Percentiles rank a stretch among this genome's conserved stretches.
These are phyloP conservation scores for Candida dajiaensis DNA, from an alignment of 805 yeast genomes.

Conservation along the genomic window DNA sequence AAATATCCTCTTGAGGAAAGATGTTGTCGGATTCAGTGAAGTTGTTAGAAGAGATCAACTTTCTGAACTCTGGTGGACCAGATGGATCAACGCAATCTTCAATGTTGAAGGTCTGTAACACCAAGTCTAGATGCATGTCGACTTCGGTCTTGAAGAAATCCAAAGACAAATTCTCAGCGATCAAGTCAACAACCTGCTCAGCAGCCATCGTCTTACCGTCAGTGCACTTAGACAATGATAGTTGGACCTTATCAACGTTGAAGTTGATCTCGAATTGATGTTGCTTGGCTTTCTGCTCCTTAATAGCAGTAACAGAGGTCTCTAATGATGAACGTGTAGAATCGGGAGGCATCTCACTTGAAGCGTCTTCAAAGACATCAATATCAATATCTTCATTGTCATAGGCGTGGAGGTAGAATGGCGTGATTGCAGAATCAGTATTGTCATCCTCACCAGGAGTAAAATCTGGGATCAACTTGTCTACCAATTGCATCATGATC, in stretches of 20 bases:
- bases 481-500: constrained; percentile 72
- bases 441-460: constrained; percentile 22
- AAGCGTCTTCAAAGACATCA: constrained; percentile 1
- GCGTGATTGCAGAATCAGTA: constrained; percentile 27
- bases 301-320: neutral
- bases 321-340: constrained; percentile 2
- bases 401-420: constrained; percentile 10
- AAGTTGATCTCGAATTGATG: constrained; percentile 68
- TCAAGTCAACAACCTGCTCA: constrained; percentile 63
- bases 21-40: constrained; percentile 33
- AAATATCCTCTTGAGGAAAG: constrained; percentile 40
- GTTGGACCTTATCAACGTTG: constrained; percentile 54
- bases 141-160: constrained; percentile 51
- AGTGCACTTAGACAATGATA: constrained; percentile 64
- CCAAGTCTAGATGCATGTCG: constrained; percentile 61
- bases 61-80: constrained; percentile 57
- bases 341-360: neutral
- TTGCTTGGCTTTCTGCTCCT: constrained; percentile 33
- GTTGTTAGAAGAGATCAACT: constrained; percentile 61
- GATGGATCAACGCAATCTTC: constrained; percentile 69
- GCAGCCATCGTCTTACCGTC: constrained; percentile 54
- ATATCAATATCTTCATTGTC: neutral
- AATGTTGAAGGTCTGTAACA: constrained; percentile 58
- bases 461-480: constrained; percentile 55
- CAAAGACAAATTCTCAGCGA: constrained; percentile 60